Evolutionary conservation across 495 filamentous ascomycete genomes (phyloP).

Genomic region (Chaetomidium leptoderma): DNA sequence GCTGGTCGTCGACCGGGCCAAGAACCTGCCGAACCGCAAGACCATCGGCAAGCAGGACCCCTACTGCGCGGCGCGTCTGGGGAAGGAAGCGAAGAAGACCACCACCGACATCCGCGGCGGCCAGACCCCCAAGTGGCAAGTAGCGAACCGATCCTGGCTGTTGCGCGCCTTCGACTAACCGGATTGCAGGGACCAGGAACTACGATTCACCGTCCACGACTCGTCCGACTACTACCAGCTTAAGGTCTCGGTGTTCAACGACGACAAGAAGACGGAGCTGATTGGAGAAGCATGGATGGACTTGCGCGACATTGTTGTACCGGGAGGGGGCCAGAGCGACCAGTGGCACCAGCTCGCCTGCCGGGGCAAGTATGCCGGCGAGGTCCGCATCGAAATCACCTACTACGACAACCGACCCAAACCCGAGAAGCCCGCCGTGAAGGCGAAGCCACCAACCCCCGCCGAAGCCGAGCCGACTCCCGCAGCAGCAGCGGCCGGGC

Average conservation of each 20-base stretch:
- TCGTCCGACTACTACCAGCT: slow-evolving; percentile 91
- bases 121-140: slow-evolving; percentile 92
- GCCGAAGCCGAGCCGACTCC: slow-evolving; percentile 27
- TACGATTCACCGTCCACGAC: slow-evolving; percentile 93
- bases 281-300: slow-evolving; percentile 91
- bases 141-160: background rate
- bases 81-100: slow-evolving; percentile 98
- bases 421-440: slow-evolving; percentile 58
- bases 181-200: slow-evolving; percentile 80
- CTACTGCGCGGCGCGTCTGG: slow-evolving; percentile 88
- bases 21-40: slow-evolving; percentile 94
- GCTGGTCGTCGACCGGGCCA: slow-evolving; percentile 83
- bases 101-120: slow-evolving; percentile 90
- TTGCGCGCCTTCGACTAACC: slow-evolving; percentile 18
- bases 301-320: slow-evolving; percentile 72
- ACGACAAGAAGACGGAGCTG: slow-evolving; percentile 92
- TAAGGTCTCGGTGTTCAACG: slow-evolving; percentile 94
- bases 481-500: slow-evolving; percentile 38
- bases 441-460: slow-evolving; percentile 37
- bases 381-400: slow-evolving; percentile 91
- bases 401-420: slow-evolving; percentile 89
- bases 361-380: slow-evolving; percentile 90
- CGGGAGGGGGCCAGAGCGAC: slow-evolving; percentile 87
- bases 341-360: slow-evolving; percentile 83
- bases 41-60: slow-evolving; percentile 98